These are phyloP conservation scores for Gremmenia infestans DNA, from an alignment of 2,329 filamentous ascomycete genomes.

Conservation along the genomic window DNA sequence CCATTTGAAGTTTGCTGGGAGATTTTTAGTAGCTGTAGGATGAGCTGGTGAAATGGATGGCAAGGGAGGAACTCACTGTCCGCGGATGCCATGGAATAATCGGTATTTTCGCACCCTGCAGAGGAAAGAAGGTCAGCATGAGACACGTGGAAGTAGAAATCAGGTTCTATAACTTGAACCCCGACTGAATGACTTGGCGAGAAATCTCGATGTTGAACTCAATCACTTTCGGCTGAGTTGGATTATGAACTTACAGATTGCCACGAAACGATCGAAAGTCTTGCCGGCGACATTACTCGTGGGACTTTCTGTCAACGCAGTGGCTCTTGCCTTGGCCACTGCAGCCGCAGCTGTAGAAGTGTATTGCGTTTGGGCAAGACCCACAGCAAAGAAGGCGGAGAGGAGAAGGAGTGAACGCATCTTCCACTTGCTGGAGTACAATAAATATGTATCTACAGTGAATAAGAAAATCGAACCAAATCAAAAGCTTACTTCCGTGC, in stretches of 20 bases:
- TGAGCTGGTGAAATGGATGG: background rate
- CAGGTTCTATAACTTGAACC: background rate
- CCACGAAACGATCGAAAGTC: slow-evolving; percentile 65
- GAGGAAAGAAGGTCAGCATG: background rate
- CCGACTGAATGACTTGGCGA: background rate
- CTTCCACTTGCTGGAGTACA: background rate
- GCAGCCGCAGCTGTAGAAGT: slow-evolving; percentile 15
- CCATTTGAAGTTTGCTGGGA: slow-evolving; percentile 43
- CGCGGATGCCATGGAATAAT: slow-evolving; percentile 57
- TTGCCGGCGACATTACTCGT: slow-evolving; percentile 62
- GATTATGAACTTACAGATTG: slow-evolving; percentile 39
- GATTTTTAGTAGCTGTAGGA: background rate
- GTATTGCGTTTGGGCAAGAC: slow-evolving; percentile 33
- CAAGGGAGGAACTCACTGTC: slow-evolving; percentile 46
- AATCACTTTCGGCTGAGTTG: background rate
- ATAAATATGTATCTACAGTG: background rate
- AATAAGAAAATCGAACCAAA: background rate
- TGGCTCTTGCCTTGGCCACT: slow-evolving; percentile 40
- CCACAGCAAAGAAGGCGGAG: background rate
- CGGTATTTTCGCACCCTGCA: slow-evolving; percentile 67
- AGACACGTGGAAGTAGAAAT: background rate
- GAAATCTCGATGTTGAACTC: background rate
- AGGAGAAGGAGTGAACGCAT: background rate
- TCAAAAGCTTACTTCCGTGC: too few species aligned
- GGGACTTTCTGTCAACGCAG: slow-evolving; percentile 55